A percentile compares a stretch with the other conserved stretches of the same genome.
Evolutionary conservation across 2,329 filamentous ascomycete genomes (phyloP).

Genomic region (Diaporthe helianthi): DNA sequence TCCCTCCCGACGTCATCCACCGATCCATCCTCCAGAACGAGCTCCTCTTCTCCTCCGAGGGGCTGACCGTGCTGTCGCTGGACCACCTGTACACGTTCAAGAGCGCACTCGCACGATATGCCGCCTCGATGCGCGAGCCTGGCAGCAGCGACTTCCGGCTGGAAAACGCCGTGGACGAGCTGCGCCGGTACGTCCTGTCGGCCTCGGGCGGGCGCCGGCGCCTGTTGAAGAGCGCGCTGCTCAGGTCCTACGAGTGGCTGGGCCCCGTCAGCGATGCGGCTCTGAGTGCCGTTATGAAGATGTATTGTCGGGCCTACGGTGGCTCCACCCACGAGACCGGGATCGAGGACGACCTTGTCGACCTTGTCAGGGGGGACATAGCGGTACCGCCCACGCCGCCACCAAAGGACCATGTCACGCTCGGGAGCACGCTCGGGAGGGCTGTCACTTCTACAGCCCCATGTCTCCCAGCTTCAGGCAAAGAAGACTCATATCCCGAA

Average conservation of each 20-base stretch:
- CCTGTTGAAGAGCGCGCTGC: slow-evolving; percentile 58
- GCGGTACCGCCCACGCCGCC: slow-evolving; percentile 10
- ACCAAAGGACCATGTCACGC: not conserved
- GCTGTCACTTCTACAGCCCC: not conserved
- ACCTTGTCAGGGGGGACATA: no score
- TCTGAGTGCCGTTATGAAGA: slow-evolving; percentile 60
- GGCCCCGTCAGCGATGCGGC: slow-evolving; percentile 55
- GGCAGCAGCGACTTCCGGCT: slow-evolving; percentile 53
- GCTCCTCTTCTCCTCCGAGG: slow-evolving; percentile 65
- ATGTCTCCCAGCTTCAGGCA: no score
- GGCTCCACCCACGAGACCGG: slow-evolving; percentile 56
- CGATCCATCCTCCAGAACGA: slow-evolving; percentile 67
- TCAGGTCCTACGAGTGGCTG: slow-evolving; percentile 65
- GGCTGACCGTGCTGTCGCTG: slow-evolving; percentile 64
- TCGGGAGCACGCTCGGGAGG: no score
- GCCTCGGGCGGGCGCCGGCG: slow-evolving; percentile 51
- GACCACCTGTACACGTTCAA: slow-evolving; percentile 72
- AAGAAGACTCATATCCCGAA: not conserved
- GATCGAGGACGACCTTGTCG: slow-evolving; percentile 49
- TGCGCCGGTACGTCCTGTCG: slow-evolving; percentile 64
- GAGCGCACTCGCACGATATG: slow-evolving; percentile 64
- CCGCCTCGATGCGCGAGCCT: slow-evolving; percentile 45
- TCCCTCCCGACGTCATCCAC: slow-evolving; percentile 60
- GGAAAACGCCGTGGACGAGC: slow-evolving; percentile 68
- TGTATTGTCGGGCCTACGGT: slow-evolving; percentile 64